A percentile compares a stretch with the other conserved stretches of the same genome.
Conservation (phyloP, 352 stramenopile species). For the Globisporangium cystogenes region DNA sequence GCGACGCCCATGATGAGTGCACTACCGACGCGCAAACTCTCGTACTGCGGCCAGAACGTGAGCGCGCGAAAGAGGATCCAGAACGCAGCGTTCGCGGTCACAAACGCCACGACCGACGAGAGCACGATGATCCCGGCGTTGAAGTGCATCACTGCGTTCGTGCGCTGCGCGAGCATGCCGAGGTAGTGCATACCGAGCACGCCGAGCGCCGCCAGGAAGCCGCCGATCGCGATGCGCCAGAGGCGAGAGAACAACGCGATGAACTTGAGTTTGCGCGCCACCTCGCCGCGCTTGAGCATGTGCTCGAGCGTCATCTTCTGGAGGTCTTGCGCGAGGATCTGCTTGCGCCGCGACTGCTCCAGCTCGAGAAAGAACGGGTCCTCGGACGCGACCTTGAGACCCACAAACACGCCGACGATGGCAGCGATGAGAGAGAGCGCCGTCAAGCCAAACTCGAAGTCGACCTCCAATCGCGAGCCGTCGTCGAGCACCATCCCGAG, state of each 20-base stretch:
- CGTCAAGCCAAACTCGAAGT: conserved; percentile 54
- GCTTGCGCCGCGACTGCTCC: conserved; percentile 32
- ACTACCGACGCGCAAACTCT: conserved; percentile 41
- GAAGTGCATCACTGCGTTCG: conserved; percentile 31
- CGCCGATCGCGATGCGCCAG: conserved; percentile 39
- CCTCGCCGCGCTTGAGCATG: conserved; percentile 43
- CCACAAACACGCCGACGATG: conserved; percentile 46
- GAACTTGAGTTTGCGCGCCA: conserved; percentile 40
- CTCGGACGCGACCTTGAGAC: conserved; percentile 42
- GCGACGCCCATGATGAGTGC: conserved; percentile 58
- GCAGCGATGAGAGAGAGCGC: conserved; percentile 53
- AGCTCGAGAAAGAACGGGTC: conserved; percentile 65
- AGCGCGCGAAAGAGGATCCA: conserved; percentile 71
- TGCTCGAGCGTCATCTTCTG: conserved; percentile 33
- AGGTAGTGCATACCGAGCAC: conserved; percentile 75
- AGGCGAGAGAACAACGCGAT: conserved; percentile 59
- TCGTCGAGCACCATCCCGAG: conserved; percentile 29
- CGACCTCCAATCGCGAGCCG: conserved; percentile 23
- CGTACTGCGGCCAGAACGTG: conserved; percentile 52
- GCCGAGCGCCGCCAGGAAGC: conserved; percentile 44
- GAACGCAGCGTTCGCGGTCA: conserved; percentile 50
- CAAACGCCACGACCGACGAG: conserved; percentile 50
- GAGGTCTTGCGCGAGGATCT: conserved; percentile 26
- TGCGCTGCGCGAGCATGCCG: conserved; percentile 63
- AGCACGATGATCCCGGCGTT: conserved; percentile 32